Conservation (phyloP, 1,284 basidiomycete species). For the Filobasidium uniguttulatum region DNA sequence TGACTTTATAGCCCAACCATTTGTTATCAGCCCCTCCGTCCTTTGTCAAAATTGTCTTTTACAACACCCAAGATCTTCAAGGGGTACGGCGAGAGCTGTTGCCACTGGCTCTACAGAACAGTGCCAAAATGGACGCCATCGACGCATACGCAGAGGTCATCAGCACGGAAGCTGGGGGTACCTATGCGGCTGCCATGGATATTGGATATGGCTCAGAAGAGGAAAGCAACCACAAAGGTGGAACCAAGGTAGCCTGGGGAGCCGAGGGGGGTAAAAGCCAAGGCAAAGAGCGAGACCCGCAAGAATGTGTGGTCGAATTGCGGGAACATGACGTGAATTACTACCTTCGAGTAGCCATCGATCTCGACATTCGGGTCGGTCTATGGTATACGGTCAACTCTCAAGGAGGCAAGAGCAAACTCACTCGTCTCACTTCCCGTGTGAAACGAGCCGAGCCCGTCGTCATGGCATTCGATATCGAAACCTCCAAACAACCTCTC, state of each 20-base stretch:
- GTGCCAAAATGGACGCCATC: conserved; percentile 85
- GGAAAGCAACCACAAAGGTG: conserved; percentile 6
- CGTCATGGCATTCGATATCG: conserved; percentile 98
- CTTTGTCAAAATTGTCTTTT: conserved; percentile 79
- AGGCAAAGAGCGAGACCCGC: conserved; percentile 58
- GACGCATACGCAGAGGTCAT: conserved; percentile 99
- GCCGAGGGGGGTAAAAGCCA: conserved; percentile 41
- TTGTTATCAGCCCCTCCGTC: conserved; percentile 79
- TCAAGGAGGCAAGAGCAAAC: conserved; percentile 62
- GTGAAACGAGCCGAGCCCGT: conserved; percentile 98
- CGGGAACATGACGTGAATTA: conserved; percentile 96
- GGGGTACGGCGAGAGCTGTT: conserved; percentile 74
- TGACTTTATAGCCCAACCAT: conserved; percentile 59
- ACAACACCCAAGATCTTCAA: conserved; percentile 84
- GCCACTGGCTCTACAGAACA: conserved; percentile 77
- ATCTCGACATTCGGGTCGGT: conserved; percentile 93
- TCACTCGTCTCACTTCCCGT: conserved; percentile 60
- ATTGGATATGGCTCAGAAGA: conserved; percentile 53
- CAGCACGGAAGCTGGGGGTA: conserved; percentile 46
- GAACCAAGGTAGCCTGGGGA: conserved; percentile 39
- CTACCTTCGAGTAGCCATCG: conserved; percentile 94
- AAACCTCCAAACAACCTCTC: conserved; percentile 93
- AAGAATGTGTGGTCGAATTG: conserved; percentile 83
- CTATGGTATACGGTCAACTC: conserved; percentile 90
- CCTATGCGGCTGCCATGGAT: conserved; percentile 40